Evolutionary conservation across 2,329 filamentous ascomycete genomes (phyloP).

Genomic region (Pseudocercospora vitis): DNA sequence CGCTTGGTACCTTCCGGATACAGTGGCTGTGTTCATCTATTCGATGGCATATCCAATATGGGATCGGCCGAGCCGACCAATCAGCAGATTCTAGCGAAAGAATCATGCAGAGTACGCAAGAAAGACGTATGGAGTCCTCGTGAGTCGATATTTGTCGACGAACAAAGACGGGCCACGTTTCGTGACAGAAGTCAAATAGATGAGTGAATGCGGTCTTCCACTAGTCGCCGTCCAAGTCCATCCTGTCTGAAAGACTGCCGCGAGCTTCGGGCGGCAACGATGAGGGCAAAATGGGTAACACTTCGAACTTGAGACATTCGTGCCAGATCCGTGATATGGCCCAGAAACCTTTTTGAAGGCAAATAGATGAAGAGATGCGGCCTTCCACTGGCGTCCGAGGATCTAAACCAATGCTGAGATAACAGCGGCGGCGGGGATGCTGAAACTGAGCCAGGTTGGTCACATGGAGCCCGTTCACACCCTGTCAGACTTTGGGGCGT

Average conservation of each 20-base stretch:
- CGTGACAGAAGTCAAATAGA: not conserved
- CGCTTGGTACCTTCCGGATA: too few species aligned
- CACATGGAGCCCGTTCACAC: not conserved
- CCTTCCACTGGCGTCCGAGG: conserved; percentile 5
- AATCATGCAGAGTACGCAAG: not conserved
- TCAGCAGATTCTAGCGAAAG: not conserved
- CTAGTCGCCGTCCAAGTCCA: not conserved
- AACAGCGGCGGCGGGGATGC: not conserved
- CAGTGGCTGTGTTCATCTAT: conserved; percentile 1
- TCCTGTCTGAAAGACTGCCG: not conserved
- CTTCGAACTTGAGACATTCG: not conserved
- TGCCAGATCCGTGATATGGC: not conserved
- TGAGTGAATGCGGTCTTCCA: conserved; percentile 5
- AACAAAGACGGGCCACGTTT: not conserved
- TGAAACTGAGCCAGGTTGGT: not conserved
- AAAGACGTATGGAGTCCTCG: not conserved
- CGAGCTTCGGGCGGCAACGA: not conserved
- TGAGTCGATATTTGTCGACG: not conserved
- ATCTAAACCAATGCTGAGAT: not conserved
- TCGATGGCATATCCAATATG: conserved; percentile 1
- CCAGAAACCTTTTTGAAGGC: not conserved
- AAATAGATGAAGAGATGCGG: conserved; percentile 15
- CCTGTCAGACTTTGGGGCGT: not conserved
- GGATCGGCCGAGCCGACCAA: not conserved
- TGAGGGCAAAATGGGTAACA: not conserved